Conservation (phyloP, 257 asterid species). For the Schizonepeta tenuifolia region DNA sequence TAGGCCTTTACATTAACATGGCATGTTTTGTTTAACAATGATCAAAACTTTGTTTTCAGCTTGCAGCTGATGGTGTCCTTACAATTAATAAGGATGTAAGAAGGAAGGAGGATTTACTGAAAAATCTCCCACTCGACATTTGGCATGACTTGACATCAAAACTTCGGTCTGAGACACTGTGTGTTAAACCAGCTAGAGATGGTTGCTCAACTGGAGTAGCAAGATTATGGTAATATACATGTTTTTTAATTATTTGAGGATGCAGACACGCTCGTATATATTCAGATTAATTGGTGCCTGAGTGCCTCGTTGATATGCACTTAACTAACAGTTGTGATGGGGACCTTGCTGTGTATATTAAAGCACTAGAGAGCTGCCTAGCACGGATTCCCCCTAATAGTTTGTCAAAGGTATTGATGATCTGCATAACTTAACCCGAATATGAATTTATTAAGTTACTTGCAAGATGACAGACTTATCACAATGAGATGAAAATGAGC, state of each 20-base stretch:
- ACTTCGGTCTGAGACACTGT: conserved; percentile 63
- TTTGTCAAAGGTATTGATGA: conserved; percentile 65
- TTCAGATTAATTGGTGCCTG: not conserved
- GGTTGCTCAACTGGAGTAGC: conserved; percentile 98
- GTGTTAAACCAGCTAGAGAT: conserved; percentile 91
- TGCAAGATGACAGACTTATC: no score
- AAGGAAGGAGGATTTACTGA: conserved; percentile 59
- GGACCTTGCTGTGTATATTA: conserved; percentile 68
- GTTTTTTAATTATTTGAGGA: conserved; percentile 16
- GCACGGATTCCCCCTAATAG: conserved; percentile 81
- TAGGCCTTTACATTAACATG: not conserved
- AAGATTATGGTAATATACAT: conserved; percentile 59
- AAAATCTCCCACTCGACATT: conserved; percentile 42
- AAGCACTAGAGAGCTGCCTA: conserved; percentile 59
- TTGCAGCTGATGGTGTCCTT: conserved; percentile 68
- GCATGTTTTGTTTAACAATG: conserved; percentile 10
- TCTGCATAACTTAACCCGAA: not conserved
- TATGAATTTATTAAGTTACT: not conserved
- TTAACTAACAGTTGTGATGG: conserved; percentile 56
- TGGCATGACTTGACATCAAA: conserved; percentile 74
- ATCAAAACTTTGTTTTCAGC: conserved; percentile 48
- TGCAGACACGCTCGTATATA: not conserved
- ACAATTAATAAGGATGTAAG: conserved; percentile 74
- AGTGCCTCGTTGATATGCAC: conserved; percentile 8
- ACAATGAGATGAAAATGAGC: no score